These are phyloP conservation scores for Pyricularia sp. DNA, from an alignment of 2,329 filamentous ascomycete genomes.

Conservation along the genomic window DNA sequence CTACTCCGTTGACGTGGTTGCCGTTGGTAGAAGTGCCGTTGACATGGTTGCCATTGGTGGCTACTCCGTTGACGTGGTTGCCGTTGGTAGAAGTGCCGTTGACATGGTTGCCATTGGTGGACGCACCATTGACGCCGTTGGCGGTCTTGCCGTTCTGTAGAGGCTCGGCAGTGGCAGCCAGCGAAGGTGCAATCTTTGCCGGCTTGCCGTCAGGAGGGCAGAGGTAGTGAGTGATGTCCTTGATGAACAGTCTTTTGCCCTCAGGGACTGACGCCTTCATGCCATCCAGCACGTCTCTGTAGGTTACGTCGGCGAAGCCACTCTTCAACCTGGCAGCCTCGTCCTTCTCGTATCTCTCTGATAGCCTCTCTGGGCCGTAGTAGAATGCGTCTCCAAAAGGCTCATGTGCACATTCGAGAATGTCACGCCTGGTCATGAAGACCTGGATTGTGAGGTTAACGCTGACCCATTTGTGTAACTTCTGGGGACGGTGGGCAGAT, in stretches of 20 bases:
- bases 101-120: conserved; percentile 16
- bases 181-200: conserved; percentile 68
- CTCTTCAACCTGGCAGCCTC: conserved; percentile 42
- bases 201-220: conserved; percentile 63
- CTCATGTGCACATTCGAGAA: conserved; percentile 79
- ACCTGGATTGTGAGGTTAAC: conserved; percentile 43
- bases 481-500: background rate
- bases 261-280: conserved; percentile 2
- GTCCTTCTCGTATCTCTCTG: conserved; percentile 68
- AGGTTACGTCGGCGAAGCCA: conserved; percentile 63
- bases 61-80: conserved; percentile 45
- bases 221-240: conserved; percentile 93
- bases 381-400: conserved; percentile 97
- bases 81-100: conserved; percentile 36
- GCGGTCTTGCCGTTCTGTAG: conserved; percentile 16
- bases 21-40: conserved; percentile 36
- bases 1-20: conserved; percentile 45
- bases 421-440: conserved; percentile 88
- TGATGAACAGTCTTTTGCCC: conserved; percentile 91
- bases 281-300: conserved; percentile 63
- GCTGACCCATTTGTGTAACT: background rate
- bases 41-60: conserved; percentile 17
- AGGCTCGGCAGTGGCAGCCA: conserved; percentile 45
- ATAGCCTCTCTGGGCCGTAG: conserved; percentile 83
- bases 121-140: conserved; percentile 13